These are phyloP conservation scores for Endoconidiophora laricicola DNA, from an alignment of 2,329 filamentous ascomycete species.

Conservation along the genomic window DNA sequence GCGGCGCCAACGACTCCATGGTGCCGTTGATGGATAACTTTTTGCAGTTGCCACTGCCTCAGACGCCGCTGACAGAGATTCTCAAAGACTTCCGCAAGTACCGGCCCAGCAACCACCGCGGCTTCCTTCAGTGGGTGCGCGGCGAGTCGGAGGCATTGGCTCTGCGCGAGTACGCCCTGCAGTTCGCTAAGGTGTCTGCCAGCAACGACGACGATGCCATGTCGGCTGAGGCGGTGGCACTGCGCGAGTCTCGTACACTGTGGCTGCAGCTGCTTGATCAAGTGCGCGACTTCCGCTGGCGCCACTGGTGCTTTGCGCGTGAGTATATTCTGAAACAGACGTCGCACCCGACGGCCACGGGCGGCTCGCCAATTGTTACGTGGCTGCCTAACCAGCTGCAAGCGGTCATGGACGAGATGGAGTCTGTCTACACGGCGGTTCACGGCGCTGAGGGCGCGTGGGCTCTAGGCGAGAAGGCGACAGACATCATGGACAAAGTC, in stretches of 20 bases:
- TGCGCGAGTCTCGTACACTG: constrained; percentile 38
- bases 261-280: constrained; percentile 55
- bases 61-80: constrained; percentile 76
- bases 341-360: constrained; percentile 59
- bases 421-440: constrained; percentile 33
- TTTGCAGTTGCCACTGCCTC: constrained; percentile 71
- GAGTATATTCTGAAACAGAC: constrained; percentile 74
- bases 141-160: constrained; percentile 30
- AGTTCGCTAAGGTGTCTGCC: constrained; percentile 13
- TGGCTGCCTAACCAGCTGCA: constrained; percentile 71
- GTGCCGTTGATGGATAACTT: constrained; percentile 81
- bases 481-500: constrained; percentile 51
- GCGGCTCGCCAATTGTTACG: constrained; percentile 66
- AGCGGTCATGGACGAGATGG: constrained; percentile 58
- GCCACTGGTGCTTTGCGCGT: constrained; percentile 72
- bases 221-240: constrained; percentile 18
- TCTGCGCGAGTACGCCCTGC: constrained; percentile 42
- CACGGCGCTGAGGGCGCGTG: constrained; percentile 24
- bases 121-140: constrained; percentile 61
- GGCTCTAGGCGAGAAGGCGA: constrained; percentile 29
- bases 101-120: constrained; percentile 72
- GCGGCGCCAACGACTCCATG: constrained; percentile 88
- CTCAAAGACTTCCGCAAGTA: constrained; percentile 79
- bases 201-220: constrained; percentile 17
- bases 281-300: constrained; percentile 66